phyloP scores from a whole-genome alignment of 768 basidiomycete genomes.

The Hortiboletus campestris region DNA sequence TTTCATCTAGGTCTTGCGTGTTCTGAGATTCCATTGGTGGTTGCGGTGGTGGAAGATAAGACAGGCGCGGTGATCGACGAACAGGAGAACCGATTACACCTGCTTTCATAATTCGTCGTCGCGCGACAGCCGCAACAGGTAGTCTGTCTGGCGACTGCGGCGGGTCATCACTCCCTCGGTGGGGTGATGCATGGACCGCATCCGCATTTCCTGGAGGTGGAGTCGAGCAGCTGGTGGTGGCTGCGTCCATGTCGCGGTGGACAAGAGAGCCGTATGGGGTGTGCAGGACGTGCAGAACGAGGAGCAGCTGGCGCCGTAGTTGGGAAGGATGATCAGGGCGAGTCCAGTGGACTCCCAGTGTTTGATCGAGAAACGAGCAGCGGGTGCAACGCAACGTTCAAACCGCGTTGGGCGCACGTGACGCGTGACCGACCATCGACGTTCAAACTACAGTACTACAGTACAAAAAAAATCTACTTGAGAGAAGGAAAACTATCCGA shows the following conservation, averaged over 20 bases:
- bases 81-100: conserved; percentile 32
- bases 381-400: conserved; percentile 17
- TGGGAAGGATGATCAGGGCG: neutral
- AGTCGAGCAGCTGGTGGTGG: conserved; percentile 26
- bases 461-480: conserved; percentile 10
- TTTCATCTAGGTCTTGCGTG: conserved; percentile 18
- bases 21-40: conserved; percentile 16
- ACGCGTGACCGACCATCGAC: conserved; percentile 4
- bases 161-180: conserved; percentile 51
- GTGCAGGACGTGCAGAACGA: neutral
- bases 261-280: neutral
- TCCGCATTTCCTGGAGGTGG: conserved; percentile 37
- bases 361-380: conserved; percentile 16
- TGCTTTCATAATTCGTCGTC: conserved; percentile 29
- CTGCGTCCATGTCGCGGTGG: conserved; percentile 18
- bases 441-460: neutral
- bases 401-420: conserved; percentile 34
- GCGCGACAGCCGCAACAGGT: conserved; percentile 35
- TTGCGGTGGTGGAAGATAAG: conserved; percentile 35
- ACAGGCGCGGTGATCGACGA: conserved; percentile 53
- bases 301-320: neutral
- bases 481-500: neutral
- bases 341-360: neutral
- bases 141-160: conserved; percentile 53
- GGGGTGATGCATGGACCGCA: conserved; percentile 41